A percentile compares a stretch with the other conserved stretches of the same genome.
These are phyloP conservation scores for Podospora appendiculata DNA, from an alignment of 495 filamentous ascomycete genomes.

Conservation along the genomic window DNA sequence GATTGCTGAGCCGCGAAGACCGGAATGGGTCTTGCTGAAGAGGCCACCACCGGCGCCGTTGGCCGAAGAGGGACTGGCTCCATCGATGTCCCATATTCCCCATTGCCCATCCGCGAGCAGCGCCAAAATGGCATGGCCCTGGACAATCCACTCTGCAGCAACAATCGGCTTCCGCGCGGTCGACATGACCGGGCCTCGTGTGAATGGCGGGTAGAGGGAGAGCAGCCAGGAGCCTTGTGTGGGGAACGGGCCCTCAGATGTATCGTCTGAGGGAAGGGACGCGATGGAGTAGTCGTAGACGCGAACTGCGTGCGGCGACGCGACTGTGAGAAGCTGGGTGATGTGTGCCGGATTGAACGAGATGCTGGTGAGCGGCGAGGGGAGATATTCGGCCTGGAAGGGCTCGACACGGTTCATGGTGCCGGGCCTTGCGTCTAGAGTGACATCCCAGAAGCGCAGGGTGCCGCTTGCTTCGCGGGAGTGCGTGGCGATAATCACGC, in stretches of 20 bases:
- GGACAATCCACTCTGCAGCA: slow-evolving; percentile 77
- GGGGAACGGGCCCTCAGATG: slow-evolving; percentile 40
- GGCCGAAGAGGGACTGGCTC: slow-evolving; percentile 39
- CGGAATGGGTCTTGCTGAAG: slow-evolving; percentile 48
- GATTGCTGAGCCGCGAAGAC: slow-evolving; percentile 56
- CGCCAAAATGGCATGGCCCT: slow-evolving; percentile 66
- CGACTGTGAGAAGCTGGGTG: slow-evolving; percentile 60
- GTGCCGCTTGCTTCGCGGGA: slow-evolving; percentile 60
- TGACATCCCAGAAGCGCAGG: slow-evolving; percentile 39
- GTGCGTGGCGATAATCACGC: slow-evolving; percentile 43
- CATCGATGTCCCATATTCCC: slow-evolving; percentile 87
- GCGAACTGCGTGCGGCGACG: slow-evolving; percentile 60
- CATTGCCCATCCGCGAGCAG: slow-evolving; percentile 82
- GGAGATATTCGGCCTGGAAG: slow-evolving; percentile 56
- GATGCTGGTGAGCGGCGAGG: slow-evolving; percentile 56
- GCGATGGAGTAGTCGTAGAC: slow-evolving; percentile 48
- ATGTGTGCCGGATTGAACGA: slow-evolving; percentile 62
- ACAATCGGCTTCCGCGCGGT: slow-evolving; percentile 64
- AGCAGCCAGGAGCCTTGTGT: slow-evolving; percentile 57
- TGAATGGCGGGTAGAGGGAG: slow-evolving; percentile 62
- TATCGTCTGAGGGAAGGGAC: slow-evolving; percentile 36
- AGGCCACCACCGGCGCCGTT: slow-evolving; percentile 36
- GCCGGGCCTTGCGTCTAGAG: slow-evolving; percentile 30
- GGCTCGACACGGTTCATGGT: slow-evolving; percentile 40
- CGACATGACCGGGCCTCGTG: slow-evolving; percentile 31